Percentiles rank a stretch among this genome's conserved stretches.
These are phyloP conservation scores for Lactarius deliciosus DNA, from an alignment of 768 basidiomycete genomes.

Conservation along the genomic window DNA sequence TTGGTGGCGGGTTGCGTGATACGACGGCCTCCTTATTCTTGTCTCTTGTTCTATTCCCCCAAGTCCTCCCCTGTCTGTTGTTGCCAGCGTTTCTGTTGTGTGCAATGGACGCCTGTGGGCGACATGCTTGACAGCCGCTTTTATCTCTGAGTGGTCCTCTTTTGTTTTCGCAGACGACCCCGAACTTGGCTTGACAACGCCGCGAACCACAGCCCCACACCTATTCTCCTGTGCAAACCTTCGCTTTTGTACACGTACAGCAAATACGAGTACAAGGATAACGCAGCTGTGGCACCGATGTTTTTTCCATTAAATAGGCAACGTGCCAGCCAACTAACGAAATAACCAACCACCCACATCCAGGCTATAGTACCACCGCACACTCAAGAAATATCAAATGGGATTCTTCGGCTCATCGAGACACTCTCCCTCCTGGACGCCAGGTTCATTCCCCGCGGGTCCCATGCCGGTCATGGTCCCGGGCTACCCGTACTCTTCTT, in stretches of 20 bases:
- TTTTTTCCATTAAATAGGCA: too few species aligned
- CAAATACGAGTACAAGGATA: too few species aligned
- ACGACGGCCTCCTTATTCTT: not conserved
- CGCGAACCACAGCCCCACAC: not conserved
- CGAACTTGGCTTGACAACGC: not conserved
- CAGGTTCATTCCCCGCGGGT: conserved; percentile 2
- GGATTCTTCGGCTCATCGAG: not conserved
- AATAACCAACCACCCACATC: too few species aligned
- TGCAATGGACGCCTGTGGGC: not conserved
- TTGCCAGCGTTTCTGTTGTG: not conserved
- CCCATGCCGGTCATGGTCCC: not conserved
- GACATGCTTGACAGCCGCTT: not conserved
- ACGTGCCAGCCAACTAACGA: too few species aligned
- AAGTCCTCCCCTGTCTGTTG: not conserved
- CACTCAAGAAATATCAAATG: not conserved
- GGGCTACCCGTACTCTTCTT: not conserved
- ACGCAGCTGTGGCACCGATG: too few species aligned
- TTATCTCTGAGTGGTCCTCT: not conserved
- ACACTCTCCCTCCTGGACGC: conserved; percentile 7
- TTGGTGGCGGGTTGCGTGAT: not conserved
- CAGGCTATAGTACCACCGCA: too few species aligned
- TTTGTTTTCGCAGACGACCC: not conserved
- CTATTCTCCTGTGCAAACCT: too few species aligned
- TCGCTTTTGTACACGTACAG: too few species aligned
- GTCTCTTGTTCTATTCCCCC: not conserved